These are phyloP conservation scores for Pseudogymnoascus sp. DNA, from an alignment of 2,329 filamentous ascomycete species.

Conservation along the genomic window DNA sequence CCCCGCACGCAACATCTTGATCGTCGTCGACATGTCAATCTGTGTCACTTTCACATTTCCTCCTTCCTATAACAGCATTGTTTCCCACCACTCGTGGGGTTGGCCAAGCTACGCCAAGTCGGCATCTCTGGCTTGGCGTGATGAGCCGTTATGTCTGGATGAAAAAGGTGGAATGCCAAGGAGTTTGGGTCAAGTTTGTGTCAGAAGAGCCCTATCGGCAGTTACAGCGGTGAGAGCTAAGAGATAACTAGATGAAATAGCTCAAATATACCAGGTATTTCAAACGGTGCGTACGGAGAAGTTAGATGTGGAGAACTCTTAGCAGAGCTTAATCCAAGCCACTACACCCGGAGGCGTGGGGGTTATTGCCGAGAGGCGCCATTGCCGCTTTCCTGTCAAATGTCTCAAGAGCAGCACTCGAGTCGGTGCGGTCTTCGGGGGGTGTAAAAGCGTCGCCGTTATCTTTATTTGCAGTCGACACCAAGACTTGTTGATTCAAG, in stretches of 20 bases:
- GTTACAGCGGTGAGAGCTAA: background rate
- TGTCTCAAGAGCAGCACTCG: background rate
- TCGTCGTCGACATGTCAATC: background rate
- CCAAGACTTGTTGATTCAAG: too few species aligned
- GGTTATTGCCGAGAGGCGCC: background rate
- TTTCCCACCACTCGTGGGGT: background rate
- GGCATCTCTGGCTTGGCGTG: background rate
- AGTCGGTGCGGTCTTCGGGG: background rate
- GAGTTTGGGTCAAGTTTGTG: background rate
- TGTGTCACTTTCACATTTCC: background rate
- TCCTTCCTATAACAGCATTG: background rate
- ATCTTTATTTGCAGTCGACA: too few species aligned
- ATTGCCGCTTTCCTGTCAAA: background rate
- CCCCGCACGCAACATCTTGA: background rate
- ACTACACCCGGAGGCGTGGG: background rate
- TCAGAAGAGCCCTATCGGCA: background rate
- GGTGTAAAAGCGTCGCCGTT: background rate
- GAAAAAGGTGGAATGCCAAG: background rate
- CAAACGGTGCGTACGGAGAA: background rate
- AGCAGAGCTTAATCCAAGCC: background rate
- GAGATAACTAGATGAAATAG: background rate
- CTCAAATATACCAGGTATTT: background rate
- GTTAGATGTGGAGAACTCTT: background rate
- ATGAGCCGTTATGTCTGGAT: background rate
- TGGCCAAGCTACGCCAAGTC: background rate